These are phyloP conservation scores for Halophytophthora batemanensis DNA, from an alignment of 352 stramenopile genomes.

Conservation along the genomic window DNA sequence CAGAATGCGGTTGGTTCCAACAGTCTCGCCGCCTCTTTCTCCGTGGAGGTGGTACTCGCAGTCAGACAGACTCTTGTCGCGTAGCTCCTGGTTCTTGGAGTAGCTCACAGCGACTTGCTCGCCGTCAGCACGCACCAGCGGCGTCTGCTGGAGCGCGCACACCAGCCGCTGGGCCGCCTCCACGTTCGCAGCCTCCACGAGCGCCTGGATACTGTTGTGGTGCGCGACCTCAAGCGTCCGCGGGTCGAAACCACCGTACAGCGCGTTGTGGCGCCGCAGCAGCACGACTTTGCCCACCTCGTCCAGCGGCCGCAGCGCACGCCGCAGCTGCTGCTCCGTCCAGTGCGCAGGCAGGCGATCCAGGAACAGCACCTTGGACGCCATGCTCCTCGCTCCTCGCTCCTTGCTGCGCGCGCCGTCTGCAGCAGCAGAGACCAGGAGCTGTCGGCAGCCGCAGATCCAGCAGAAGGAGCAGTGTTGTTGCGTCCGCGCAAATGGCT, in stretches of 20 bases:
- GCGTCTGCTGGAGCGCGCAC: constrained; percentile 17
- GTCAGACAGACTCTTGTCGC: constrained; percentile 23
- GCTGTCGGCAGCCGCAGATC: too few relatives aligned
- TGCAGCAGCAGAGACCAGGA: too few relatives aligned
- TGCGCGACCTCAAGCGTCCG: constrained; percentile 26
- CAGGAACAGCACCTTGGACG: constrained; percentile 57
- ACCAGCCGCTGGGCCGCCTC: constrained; percentile 29
- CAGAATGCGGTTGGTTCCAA: constrained; percentile 49
- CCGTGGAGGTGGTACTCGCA: constrained; percentile 5
- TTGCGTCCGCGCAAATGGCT: too few relatives aligned
- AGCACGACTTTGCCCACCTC: constrained; percentile 40
- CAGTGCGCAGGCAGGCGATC: constrained; percentile 44
- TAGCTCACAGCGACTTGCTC: constrained; percentile 29
- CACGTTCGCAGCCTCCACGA: constrained; percentile 39
- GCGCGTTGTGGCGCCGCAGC: constrained; percentile 50
- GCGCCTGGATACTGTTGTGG: constrained; percentile 41
- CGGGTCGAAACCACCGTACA: constrained; percentile 41
- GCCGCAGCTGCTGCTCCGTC: constrained; percentile 36
- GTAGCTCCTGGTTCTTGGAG: constrained; percentile 65
- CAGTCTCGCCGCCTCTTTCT: constrained; percentile 1
- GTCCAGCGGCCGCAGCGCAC: constrained; percentile 23
- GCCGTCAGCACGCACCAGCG: constrained; percentile 22
- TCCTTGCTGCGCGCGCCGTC: too few relatives aligned
- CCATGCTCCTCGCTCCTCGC: neutral
- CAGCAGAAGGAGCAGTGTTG: too few relatives aligned